Base-by-base conservation (phyloP, 2,329 filamentous ascomycete species). In the Ophiostoma australiae region DNA sequence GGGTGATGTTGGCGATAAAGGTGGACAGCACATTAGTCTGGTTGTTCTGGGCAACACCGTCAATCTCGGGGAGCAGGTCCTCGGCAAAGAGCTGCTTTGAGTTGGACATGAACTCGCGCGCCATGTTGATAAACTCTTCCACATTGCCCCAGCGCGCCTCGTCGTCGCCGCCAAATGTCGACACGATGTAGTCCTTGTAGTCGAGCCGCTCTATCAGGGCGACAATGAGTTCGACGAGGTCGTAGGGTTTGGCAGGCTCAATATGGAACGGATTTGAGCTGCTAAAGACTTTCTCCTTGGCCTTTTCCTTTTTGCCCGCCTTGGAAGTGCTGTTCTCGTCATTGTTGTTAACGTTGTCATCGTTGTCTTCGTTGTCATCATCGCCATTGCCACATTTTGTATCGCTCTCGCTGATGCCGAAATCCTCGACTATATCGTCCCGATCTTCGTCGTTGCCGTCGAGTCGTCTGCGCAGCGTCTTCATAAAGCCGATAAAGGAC, bases 81-180 rank as follows among this genome's bases (percentile, higher is more conserved):
- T 86, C 83, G 2, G 77, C 74, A 17, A 80, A 77, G 13, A 76
- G 80, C 72, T 78, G 78, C 70, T 81, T 83, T 68, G 76, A 80
- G 11, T 72, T 68, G n/a, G 3, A 17, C 79, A 80, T 82, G 77
- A 94, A 90, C 73, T 97, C 93, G 4, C 84, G 85, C 0, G 92
- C 93, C 77, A 97, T 89, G 20, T 83, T 87, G 71, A 96, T 82
- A n/a, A 98, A 87, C 79, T 98, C 94, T 76, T 95, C 88, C 0
- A 98, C 89, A 75, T 97, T 98, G 41, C 89, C 90, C 92, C 93
- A 95, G 73, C 93, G 85, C 71, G 89, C 84, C 75, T 95, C 92
- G 74, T 90, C 86, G 72, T 94, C 90, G 23, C 95, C 89, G 0
- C 86, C 84, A 74, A 94, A 90, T 31, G 88, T 86, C 13, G 86